Evolutionary conservation across 208 protist species (phyloP), one percentile per base, ranked within the genome.

Genomic region (Lotmaria passim): DNA sequence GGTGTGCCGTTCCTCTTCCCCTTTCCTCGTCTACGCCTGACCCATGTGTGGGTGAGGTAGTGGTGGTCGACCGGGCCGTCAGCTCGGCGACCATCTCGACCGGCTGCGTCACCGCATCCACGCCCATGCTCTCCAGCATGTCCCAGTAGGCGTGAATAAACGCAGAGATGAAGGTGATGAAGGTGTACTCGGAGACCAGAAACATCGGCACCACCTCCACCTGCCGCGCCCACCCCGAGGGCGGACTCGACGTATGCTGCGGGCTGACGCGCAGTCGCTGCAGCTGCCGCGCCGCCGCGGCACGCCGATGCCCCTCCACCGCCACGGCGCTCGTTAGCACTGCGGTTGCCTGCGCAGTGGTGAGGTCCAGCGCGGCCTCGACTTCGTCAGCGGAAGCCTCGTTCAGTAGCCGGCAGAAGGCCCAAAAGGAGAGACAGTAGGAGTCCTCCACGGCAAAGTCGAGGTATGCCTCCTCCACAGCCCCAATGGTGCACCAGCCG

Each of bases 371-470:
- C 50, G 70, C 81, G 12, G 34, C 33, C 68, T 89, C 75, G 56
- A 93, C 74, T 47, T 77, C 75, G 24, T 41, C 63, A 15, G 79
- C 85, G 24, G 71, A 58, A 15, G 60, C 21, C 5, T 56, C 63
- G 66, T 86, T 64, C 38, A 90, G 78, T 24, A 86, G 58, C 36
- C 83, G 82, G 59, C 82, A 87, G 64, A 93, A 84, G 19, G 69
- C 62, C 85, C 77, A 89, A 70, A 90, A 90, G 31, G 76, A 73
- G 34, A 89, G 46, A n/a, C 82, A 77, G 51, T 85, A 89, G 21
- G 78, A 81, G 57, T 90, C 82, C 23, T 72, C 50, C 43, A 88
- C 80, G 33, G 64, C 75, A 21, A 93, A 75, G 51, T 81, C 75
- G 2, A 82, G 24, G 62, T 90, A 90, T 23, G 88, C 50, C 66